A percentile compares a stretch with the other conserved stretches of the same genome.
Conservation (phyloP, 2,329 filamentous ascomycete species). For the Botryotinia convoluta region DNA sequence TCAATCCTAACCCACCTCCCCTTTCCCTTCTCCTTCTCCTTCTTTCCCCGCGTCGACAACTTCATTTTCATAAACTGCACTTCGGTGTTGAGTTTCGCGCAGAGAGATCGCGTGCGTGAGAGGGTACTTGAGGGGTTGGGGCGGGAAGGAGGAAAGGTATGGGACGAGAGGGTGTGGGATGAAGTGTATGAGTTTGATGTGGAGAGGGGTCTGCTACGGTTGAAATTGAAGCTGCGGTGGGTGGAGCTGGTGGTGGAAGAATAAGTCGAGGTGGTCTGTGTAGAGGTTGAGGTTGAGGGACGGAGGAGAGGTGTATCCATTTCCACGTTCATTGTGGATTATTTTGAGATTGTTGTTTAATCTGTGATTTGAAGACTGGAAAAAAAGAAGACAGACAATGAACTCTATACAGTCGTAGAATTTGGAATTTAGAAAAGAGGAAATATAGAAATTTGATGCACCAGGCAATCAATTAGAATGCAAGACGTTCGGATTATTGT, state of each 20-base stretch:
- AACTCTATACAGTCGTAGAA: background rate
- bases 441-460: background rate
- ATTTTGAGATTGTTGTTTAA: background rate
- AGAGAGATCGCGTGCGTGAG: slow-evolving; percentile 16
- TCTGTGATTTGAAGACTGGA: background rate
- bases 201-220: background rate
- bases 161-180: background rate
- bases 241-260: background rate
- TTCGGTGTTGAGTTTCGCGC: slow-evolving; percentile 14
- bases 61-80: slow-evolving; percentile 1
- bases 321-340: slow-evolving; percentile 3
- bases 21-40: background rate
- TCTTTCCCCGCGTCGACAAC: background rate
- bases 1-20: slow-evolving; percentile 18
- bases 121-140: background rate
- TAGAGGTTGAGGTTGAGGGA: background rate
- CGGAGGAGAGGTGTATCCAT: slow-evolving; percentile 18
- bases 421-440: background rate
- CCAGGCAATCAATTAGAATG: slow-evolving; percentile 2
- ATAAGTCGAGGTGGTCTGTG: background rate
- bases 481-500: background rate
- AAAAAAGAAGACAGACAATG: background rate
- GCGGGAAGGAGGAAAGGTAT: background rate
- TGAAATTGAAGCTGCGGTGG: background rate
- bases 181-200: background rate